Conservation (phyloP, 805 yeast species). For the Yamadazyma ubonensis region DNA sequence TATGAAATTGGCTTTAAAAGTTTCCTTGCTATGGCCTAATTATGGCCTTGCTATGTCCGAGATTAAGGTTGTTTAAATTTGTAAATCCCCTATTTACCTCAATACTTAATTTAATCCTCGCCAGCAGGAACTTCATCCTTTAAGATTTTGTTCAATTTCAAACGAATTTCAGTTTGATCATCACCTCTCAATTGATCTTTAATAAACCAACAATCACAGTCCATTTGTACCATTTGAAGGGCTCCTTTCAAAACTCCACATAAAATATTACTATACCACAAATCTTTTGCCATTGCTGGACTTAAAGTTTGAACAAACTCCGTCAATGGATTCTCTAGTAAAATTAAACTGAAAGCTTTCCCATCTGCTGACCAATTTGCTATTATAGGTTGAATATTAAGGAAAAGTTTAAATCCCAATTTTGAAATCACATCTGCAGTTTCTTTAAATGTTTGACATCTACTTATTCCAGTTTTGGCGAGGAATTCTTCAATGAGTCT, state of each 20-base stretch:
- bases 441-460: slow-evolving; percentile 77
- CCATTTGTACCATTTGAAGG: slow-evolving; percentile 92
- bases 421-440: slow-evolving; percentile 85
- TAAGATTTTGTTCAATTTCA: slow-evolving; percentile 66
- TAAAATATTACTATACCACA: slow-evolving; percentile 91
- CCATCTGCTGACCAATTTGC: slow-evolving; percentile 76
- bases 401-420: slow-evolving; percentile 85
- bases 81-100: no score
- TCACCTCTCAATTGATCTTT: slow-evolving; percentile 84
- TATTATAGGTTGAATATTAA: slow-evolving; percentile 75
- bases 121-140: slow-evolving; percentile 98
- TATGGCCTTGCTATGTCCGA: no score
- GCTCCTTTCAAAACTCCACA: slow-evolving; percentile 92
- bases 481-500: slow-evolving; percentile 90
- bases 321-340: slow-evolving; percentile 86
- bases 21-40: no score
- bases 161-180: slow-evolving; percentile 71
- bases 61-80: no score
- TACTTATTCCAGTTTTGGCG: slow-evolving; percentile 79
- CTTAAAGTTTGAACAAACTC: slow-evolving; percentile 89
- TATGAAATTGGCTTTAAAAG: no score
- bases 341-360: slow-evolving; percentile 67
- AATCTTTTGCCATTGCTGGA: slow-evolving; percentile 60
- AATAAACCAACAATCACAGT: slow-evolving; percentile 78
- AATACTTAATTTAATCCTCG: slow-evolving; percentile 82